Percentiles rank a stretch among this genome's conserved stretches.
These are phyloP conservation scores for Leccinum pellstonianum DNA, from an alignment of 768 basidiomycete species.

Conservation along the genomic window DNA sequence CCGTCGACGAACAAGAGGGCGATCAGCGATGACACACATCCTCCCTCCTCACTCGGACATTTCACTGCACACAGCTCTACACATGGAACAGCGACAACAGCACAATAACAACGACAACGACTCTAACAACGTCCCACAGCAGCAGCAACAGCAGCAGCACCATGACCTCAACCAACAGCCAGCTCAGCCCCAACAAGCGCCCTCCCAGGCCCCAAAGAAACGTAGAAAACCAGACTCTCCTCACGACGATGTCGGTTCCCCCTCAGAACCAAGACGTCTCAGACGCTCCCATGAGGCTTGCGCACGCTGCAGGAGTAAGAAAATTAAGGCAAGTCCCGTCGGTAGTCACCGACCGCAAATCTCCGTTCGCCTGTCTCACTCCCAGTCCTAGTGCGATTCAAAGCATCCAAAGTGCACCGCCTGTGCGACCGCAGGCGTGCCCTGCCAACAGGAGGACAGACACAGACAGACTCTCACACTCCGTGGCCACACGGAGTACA, in stretches of 20 bases:
- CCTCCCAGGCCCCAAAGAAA: constrained; percentile 46
- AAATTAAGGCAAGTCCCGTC: constrained; percentile 86
- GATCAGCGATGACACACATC: constrained; percentile 45
- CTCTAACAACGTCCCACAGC: constrained; percentile 28
- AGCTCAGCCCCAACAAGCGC: constrained; percentile 34
- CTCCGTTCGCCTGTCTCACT: constrained; percentile 52
- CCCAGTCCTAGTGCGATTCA: constrained; percentile 72
- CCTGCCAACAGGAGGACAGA: constrained; percentile 85
- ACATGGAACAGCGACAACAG: constrained; percentile 66
- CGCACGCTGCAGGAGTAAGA: constrained; percentile 91
- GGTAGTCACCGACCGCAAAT: constrained; percentile 79
- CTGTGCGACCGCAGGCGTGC: constrained; percentile 74
- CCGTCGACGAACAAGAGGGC: constrained; percentile 5
- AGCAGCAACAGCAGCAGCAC: constrained; percentile 20
- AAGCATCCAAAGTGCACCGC: constrained; percentile 87
- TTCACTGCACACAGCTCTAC: constrained; percentile 59
- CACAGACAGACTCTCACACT: constrained; percentile 86
- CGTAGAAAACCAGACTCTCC: constrained; percentile 57
- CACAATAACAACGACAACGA: constrained; percentile 37
- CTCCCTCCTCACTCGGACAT: constrained; percentile 47
- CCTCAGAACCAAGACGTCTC: constrained; percentile 75
- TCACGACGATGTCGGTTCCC: constrained; percentile 51
- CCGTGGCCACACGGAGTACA: constrained; percentile 76
- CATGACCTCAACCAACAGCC: constrained; percentile 9
- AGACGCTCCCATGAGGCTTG: constrained; percentile 90